A percentile compares a stretch with the other conserved stretches of the same genome.
Conservation (phyloP, 139 green algal genomes). For the Zygnema circumcarinatum region DNA sequence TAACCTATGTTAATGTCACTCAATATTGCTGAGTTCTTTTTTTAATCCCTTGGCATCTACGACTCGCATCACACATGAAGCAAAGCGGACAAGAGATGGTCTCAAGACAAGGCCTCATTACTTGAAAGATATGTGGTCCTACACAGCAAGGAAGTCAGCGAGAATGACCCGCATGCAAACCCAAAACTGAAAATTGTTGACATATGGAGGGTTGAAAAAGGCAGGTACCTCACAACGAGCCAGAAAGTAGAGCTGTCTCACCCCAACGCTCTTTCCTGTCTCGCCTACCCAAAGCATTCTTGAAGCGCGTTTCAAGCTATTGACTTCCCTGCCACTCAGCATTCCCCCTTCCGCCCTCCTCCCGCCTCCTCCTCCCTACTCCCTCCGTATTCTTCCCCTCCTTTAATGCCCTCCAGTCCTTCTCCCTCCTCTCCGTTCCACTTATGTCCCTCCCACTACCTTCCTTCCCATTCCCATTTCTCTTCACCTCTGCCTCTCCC, state of each 20-base stretch:
- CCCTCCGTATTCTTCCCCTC: background rate
- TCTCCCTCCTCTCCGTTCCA: background rate
- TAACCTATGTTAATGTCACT: too few species aligned
- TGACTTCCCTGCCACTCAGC: background rate
- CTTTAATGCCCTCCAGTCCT: background rate
- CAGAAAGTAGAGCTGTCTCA: background rate
- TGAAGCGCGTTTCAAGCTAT: background rate
- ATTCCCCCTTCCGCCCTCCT: background rate
- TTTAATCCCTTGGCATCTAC: too few species aligned
- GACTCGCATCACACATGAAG: too few species aligned
- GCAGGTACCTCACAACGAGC: background rate
- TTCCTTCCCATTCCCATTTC: too few species aligned
- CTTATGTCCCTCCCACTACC: background rate
- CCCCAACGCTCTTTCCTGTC: background rate
- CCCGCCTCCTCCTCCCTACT: background rate
- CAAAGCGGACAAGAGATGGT: background rate
- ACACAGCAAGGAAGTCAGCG: too few species aligned
- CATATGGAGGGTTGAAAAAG: background rate
- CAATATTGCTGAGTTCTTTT: too few species aligned
- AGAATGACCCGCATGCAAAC: too few species aligned
- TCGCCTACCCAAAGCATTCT: too few species aligned
- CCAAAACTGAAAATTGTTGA: too few species aligned
- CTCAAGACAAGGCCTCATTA: background rate
- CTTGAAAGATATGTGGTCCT: background rate
- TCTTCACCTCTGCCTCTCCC: too few species aligned